Conservation (phyloP, 2,329 filamentous ascomycete species). For the Aaosphaeria pasadenensis region DNA sequence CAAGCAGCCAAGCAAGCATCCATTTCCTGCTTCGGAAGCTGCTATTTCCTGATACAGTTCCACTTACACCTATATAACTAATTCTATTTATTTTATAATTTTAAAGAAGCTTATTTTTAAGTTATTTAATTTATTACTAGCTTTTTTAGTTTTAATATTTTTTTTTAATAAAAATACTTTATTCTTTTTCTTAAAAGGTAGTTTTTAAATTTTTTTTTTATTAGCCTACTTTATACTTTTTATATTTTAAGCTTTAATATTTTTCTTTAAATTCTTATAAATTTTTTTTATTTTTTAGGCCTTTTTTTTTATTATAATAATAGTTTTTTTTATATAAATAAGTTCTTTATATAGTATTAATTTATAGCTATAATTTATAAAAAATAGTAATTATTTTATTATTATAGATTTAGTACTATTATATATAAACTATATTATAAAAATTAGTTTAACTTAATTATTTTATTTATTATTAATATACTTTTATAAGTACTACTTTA, state of each 20-base stretch:
- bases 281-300: not conserved
- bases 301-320: too few species aligned
- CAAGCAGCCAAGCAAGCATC: too few species aligned
- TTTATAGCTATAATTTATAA: not conserved
- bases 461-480: slow-evolving; percentile 1
- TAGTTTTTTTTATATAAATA: not conserved
- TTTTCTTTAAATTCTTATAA: not conserved
- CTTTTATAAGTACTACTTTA: not conserved
- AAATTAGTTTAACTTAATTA: not conserved
- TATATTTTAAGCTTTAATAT: too few species aligned
- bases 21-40: too few species aligned
- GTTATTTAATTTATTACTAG: not conserved
- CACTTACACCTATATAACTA: not conserved
- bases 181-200: not conserved
- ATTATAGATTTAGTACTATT: not conserved
- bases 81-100: not conserved
- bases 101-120: too few species aligned
- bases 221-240: not conserved
- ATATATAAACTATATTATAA: not conserved
- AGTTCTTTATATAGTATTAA: not conserved
- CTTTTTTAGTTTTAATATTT: not conserved
- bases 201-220: too few species aligned
- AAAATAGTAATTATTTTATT: not conserved
- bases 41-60: too few species aligned
- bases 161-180: not conserved